phyloP scores from a whole-genome alignment of 108 stramenopile genomes.

The Cylindrotheca closterium region DNA sequence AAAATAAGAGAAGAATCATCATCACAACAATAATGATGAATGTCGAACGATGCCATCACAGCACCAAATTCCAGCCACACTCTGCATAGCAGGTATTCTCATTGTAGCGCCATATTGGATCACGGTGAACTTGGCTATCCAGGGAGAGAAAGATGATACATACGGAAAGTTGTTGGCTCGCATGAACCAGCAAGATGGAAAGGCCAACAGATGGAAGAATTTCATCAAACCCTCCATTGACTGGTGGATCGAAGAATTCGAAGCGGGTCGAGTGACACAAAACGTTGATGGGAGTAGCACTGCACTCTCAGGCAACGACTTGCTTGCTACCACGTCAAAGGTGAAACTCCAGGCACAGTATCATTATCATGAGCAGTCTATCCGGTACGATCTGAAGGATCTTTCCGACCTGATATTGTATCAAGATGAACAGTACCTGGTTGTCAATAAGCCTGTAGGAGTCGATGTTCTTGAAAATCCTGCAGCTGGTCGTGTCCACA shows the following conservation, averaged over 20 bases:
- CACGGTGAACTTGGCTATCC: background rate
- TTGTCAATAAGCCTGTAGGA: conserved; percentile 11
- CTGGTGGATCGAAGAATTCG: background rate
- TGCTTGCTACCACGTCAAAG: background rate
- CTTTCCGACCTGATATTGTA: background rate
- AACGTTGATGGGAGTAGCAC: background rate
- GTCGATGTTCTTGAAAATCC: conserved; percentile 12
- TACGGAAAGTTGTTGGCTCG: background rate
- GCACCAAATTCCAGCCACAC: background rate
- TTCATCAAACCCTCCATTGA: background rate
- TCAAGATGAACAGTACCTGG: background rate
- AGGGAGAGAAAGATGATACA: background rate
- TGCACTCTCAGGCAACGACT: background rate
- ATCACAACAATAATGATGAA: too few species aligned
- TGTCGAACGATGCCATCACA: too few species aligned
- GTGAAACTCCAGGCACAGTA: background rate
- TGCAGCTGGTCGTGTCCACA: conserved; percentile 2
- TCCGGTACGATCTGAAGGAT: background rate
- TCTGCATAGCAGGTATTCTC: background rate
- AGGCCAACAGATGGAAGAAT: background rate
- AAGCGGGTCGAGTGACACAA: background rate
- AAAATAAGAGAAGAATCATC: too few species aligned
- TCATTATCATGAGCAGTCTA: conserved; percentile 19
- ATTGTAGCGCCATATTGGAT: background rate
- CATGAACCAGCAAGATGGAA: background rate